Evolutionary conservation across 257 asterid genomes (phyloP).

Genomic region (Lithospermum erythrorhizon): DNA sequence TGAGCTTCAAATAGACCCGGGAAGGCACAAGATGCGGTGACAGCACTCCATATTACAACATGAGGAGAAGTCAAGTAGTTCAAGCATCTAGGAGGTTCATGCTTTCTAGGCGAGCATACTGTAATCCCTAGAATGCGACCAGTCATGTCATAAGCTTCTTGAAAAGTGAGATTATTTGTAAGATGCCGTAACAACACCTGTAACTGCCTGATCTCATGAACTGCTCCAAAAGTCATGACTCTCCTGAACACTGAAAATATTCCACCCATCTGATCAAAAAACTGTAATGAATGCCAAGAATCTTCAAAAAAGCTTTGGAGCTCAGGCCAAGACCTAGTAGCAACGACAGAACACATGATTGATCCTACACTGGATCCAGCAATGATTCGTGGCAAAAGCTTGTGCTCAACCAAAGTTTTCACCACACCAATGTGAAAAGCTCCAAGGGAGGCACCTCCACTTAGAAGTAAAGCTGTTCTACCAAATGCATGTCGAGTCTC

Average conservation of each 20-base stretch:
- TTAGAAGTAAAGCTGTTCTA: conserved; percentile 78
- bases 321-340: conserved; percentile 96
- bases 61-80: conserved; percentile 97
- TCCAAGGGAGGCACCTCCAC: conserved; percentile 97
- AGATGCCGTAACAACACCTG: conserved; percentile 72
- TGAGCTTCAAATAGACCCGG: conserved; percentile 98
- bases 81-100: conserved; percentile 95
- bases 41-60: conserved; percentile 98
- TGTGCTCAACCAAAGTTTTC: conserved; percentile 80
- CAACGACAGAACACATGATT: conserved; percentile 77
- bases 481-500: conserved; percentile 97
- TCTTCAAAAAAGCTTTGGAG: conserved; percentile 89
- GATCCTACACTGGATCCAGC: conserved; percentile 98
- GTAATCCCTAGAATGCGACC: conserved; percentile 87
- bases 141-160: conserved; percentile 96
- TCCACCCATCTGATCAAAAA: conserved; percentile 84
- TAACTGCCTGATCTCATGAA: conserved; percentile 83
- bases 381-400: conserved; percentile 80
- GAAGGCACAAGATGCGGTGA: conserved; percentile 94
- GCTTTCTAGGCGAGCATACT: conserved; percentile 94
- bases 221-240: conserved; percentile 79
- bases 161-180: conserved; percentile 85
- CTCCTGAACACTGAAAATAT: conserved; percentile 63
- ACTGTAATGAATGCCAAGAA: conserved; percentile 77
- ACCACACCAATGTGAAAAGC: conserved; percentile 91